Evolutionary conservation across 176 grass and related monocot genomes (phyloP), one percentile per base, ranked within the genome.

Genomic region (Avena eriantha): DNA sequence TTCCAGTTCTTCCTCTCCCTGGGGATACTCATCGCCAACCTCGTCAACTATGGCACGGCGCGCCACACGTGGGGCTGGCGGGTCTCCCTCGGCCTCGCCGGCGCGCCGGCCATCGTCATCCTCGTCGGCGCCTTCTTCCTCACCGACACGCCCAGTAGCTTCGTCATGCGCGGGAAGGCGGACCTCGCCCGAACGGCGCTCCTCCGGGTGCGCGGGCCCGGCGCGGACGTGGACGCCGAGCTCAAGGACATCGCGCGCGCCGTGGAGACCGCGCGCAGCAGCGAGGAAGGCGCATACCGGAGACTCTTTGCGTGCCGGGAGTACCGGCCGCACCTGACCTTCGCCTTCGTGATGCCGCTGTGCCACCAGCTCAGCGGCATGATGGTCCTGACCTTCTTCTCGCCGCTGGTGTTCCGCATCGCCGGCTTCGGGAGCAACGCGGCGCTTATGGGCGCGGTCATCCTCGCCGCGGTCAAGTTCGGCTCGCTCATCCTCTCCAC

Each of bases 81-180:
- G 75, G 66, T 98, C 83, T 95, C 95, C 15, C 95, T 97, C 36
- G 93, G 95, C 35, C 93, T 97, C 8, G 89, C 93, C 0, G 95
- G 84, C 4, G 95, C 76, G 7, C 93, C 95, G 3, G 95, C 89
- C 56, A 0, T 84, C 15, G 7, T 88, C 77, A 92, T 98, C 78
- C 43, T 97, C 36, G 2, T 97, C 17, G 78, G 91, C 47, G 90
- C 93, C 36, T 76, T 95, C 70, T 86, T 92, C 87, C 92, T 95
- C 85, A 84, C 93, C 6, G 95, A 97, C 77, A 97, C 90, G 3
- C 95, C 93, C 7, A 97, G 91, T 71, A 97, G 95, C 85, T 89
- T 93, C 51, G 80, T 93, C 21, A 81, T 92, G 66, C 93, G 95
- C 4, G 93, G 91, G 71, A 74, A 74, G 71, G 45, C 45, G 12